Evolutionary conservation across 805 yeast species (phyloP), one percentile per base, ranked within the genome.

Genomic region (Candida lessepsii): DNA sequence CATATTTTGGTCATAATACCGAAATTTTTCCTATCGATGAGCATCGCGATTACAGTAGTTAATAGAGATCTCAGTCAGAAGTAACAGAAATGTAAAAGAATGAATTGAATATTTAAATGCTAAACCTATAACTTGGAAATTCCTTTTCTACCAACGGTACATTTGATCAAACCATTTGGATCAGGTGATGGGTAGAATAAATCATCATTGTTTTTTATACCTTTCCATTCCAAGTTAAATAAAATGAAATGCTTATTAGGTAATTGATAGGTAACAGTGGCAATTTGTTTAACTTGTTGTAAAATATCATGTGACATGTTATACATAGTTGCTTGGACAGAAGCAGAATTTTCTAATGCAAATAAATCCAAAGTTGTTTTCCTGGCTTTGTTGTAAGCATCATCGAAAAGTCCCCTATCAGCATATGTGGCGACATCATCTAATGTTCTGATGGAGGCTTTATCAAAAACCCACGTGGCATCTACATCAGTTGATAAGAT

Each of bases 301-400:
- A 90, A 74, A 48, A 90, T 86, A 47, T 77, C 80, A 48, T 79
- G 73, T 28, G 86, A 75, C 93, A 90, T 90, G 74, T 88, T 86
- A 73, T 78, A 90, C 96, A 90, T 91, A 44, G 96, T 90, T 33
- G 96, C 96, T 70, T 90, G 97, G 34, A 90, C 97, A 18, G 95
- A 85, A n/a, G 96, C 80, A 8, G 96, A 86, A 63, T 86, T 80
- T 64, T 90, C 96, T 37, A 75, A 61, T 13, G 96, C 96, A 63
- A 90, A 90, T 44, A 74, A 72, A 40, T 79, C 83, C 53, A 89
- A 73, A 1, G 96, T 88, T 53, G 78, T 74, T 28, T 68, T 70
- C 54, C 87, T 76, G 14, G 87, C 93, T 10, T 60, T 56, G n/a
- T 68, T 59, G 61, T 74, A 86, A 23, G 84, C 76, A 8, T 58